phyloP scores from a whole-genome alignment of 179 eudicot genomes.

The Monotropa hypopitys region DNA sequence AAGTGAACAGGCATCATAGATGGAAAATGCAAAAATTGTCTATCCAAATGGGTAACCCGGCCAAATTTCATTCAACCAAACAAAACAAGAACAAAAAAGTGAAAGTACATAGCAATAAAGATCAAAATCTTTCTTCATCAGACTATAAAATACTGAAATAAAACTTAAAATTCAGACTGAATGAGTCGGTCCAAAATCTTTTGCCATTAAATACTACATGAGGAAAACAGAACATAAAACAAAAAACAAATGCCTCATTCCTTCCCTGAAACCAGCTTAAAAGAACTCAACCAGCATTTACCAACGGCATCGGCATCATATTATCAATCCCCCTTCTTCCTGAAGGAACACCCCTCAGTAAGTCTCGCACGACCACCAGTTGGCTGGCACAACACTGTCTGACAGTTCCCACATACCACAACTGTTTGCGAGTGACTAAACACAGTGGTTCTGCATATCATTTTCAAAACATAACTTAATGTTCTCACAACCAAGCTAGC shows the following conservation, averaged over 20 bases:
- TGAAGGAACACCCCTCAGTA: not conserved
- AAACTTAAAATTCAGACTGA: not conserved
- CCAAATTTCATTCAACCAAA: too few species aligned
- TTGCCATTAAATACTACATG: not conserved
- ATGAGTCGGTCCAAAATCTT: not conserved
- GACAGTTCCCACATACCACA: slow-evolving; percentile 1
- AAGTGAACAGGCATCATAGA: too few species aligned
- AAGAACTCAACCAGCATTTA: not conserved
- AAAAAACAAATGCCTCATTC: not conserved
- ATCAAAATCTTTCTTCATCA: too few species aligned
- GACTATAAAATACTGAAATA: not conserved
- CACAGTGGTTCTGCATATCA: not conserved
- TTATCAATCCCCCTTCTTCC: not conserved
- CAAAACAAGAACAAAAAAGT: too few species aligned
- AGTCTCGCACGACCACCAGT: not conserved
- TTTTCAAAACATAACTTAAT: not conserved
- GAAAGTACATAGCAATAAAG: too few species aligned
- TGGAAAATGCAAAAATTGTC: too few species aligned
- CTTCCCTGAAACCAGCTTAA: not conserved
- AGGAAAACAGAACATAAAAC: not conserved
- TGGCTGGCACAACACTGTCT: slow-evolving; percentile 1
- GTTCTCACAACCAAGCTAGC: not conserved
- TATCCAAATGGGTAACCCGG: too few species aligned
- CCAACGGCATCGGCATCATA: not conserved
- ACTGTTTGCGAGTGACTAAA: slow-evolving; percentile 1